Evolutionary conservation across 2,329 filamentous ascomycete genomes (phyloP).

Genomic region (Colletotrichum plurivorum): DNA sequence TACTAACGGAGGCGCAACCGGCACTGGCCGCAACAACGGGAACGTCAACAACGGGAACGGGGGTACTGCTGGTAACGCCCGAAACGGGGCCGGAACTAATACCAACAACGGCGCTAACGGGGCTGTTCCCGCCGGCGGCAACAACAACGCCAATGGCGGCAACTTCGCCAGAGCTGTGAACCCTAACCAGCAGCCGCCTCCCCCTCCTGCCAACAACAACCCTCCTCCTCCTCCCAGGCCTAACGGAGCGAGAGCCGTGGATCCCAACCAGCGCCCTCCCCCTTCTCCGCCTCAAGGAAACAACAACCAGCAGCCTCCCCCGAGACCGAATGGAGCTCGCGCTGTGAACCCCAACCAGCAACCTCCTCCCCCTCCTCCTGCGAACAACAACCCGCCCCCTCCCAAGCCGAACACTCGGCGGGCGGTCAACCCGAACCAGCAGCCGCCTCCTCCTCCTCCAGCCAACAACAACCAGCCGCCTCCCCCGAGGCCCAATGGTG

Average conservation of each 20-base stretch:
- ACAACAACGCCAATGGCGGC: not conserved
- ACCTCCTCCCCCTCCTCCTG: not conserved
- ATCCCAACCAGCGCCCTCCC: slow-evolving; percentile 1
- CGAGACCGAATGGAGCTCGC: not conserved
- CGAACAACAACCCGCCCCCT: slow-evolving; percentile 6
- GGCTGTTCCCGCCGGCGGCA: too few relatives aligned
- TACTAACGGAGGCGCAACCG: not conserved
- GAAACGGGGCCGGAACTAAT: not conserved
- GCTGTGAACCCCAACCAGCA: slow-evolving; percentile 1
- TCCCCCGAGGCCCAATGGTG: not conserved
- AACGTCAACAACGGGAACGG: not conserved
- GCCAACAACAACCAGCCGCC: not conserved
- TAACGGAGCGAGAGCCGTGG: slow-evolving; percentile 3
- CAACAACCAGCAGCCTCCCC: slow-evolving; percentile 4
- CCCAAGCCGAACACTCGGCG: not conserved
- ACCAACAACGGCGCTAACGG: not conserved
- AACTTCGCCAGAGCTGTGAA: not conserved
- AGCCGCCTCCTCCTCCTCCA: not conserved
- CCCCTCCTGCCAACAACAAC: slow-evolving; percentile 3
- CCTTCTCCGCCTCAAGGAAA: not conserved
- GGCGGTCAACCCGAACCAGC: not conserved
- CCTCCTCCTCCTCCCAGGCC: slow-evolving; percentile 2
- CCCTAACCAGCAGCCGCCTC: slow-evolving; percentile 1
- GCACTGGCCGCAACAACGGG: slow-evolving; percentile 3
- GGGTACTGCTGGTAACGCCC: not conserved